Base-by-base conservation (phyloP, 176 grass and related monocot species). In the Lolium perenne region DNA sequence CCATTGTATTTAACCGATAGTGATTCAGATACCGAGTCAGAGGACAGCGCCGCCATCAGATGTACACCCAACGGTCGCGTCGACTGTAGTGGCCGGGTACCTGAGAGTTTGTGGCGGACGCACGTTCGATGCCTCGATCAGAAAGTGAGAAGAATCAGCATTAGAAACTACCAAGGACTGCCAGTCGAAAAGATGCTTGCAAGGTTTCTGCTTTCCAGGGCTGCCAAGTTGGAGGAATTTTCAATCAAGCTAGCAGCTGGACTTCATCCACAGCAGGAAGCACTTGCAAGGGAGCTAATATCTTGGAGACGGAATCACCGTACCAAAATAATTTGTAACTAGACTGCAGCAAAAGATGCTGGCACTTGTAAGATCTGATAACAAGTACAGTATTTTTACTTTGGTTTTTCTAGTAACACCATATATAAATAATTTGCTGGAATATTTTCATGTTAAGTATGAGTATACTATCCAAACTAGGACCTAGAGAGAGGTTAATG, bases 191-290 rank as follows among this genome's bases (percentile, higher is more conserved):
- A 66, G 10, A 49, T 65, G 41, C 78, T 80, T 8, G 78, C 60
- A 11, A 80, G 38, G 59, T 65, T 49, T 49, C 59, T 80, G 15
- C 45, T 82, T 2, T 82, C 80, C 2, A 82, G 14, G 18, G 64
- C 64, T 15, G 18, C 18, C 3, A 2, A 2, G 5, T 49, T 82
- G 64, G 48, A 82, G 80, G 32, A 78, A 43, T 14, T 78, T 3
- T 58, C 29, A 3, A 54, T 78, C 13, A 59, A 4, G 0, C 32
- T 77, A 7, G 51, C 51, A 7, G 26, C 50, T 38, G 29, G 18
- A 71, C 32, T 35, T 35, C 32, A 35, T 35, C 9, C 8, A 76
- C 73, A 76, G 1, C 5, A 76, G 73, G 50, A 76, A 25, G 32
- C 25, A 14, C 8, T 80, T 61, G 23, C 21, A 25, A 29, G 15